phyloP scores from a whole-genome alignment of 139 green algal species.

The Mesotaenium endlicherianum region DNA sequence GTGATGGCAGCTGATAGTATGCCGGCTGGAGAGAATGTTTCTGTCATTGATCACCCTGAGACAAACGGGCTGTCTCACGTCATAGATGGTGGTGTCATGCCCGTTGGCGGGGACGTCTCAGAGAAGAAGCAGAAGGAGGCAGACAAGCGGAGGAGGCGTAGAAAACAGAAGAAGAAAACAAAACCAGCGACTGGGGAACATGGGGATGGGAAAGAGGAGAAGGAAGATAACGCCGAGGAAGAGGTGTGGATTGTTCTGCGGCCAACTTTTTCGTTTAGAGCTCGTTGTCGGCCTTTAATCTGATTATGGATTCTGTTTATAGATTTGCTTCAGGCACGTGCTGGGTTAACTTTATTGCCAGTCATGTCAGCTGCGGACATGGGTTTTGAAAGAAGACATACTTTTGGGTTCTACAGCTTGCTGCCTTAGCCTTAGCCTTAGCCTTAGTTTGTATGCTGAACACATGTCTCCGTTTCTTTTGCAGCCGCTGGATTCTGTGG shows the following conservation, averaged over 20 bases:
- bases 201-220: neutral
- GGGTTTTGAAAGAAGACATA: neutral
- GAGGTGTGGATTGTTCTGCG: neutral
- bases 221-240: slow-evolving; percentile 4
- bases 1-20: too few relatives aligned
- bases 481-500: slow-evolving; percentile 8
- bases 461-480: neutral
- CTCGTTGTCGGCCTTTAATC: too few relatives aligned
- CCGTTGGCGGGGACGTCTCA: neutral
- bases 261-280: neutral
- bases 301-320: neutral
- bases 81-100: neutral
- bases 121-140: slow-evolving; percentile 17
- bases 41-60: neutral
- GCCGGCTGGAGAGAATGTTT: too few relatives aligned
- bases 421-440: neutral
- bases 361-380: too few relatives aligned
- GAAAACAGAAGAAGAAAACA: slow-evolving; percentile 29
- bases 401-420: neutral
- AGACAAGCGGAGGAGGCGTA: slow-evolving; percentile 10
- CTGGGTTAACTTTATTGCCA: neutral
- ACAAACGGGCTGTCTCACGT: neutral
- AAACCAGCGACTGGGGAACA: neutral
- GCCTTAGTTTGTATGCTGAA: neutral
- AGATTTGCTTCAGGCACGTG: neutral